Base-by-base conservation (phyloP, 179 eudicot genomes). In the Carnegiea gigantea region DNA sequence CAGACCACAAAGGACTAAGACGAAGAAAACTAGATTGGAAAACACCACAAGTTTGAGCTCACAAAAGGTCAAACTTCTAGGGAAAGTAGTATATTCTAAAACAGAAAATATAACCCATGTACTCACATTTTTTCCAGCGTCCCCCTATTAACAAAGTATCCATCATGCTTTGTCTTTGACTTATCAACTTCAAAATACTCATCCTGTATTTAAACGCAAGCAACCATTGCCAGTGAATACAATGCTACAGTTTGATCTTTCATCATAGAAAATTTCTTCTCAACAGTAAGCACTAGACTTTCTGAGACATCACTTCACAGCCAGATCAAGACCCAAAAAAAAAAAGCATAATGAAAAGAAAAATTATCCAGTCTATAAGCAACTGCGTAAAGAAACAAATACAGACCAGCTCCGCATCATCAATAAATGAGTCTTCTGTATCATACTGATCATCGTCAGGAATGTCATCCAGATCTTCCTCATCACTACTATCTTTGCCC, bases 371-470 rank as follows among this genome's bases (percentile, higher is more conserved):
- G 59, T 40, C 59, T 60, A 49, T 7, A 51, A 17, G 17, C 48
- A 51, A 38, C 14, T 60, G 15, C 38, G 70, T 72, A 68, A 79
- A 80, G 70, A 60, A 82, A 73, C 78, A 82, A 85, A 76, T 64
- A 86, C 95, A 75, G 75, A 96, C 99, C 97, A 96, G 86, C 86
- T 96, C 99, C 30, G 89, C 81, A 78, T 96, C 99, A 84, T 96
- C 99, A 82, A 96, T 96, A 83, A 96, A 95, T 21, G 99, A 96
- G 86, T 96, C 99, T 73, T 93, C 99, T 3, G 99, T 94, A 86
- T 96, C 99, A 88, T 96, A 96, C 78, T 94, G 95, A 87, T 96
- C 98, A 80, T 96, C 99, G 83, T 92, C 97, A 23, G 99, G 99
- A 74, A 92, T 83, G 82, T 91, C 92, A 86, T 87, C 83, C 70